phyloP scores from a whole-genome alignment of 345 rosid genomes.

The Aquilaria malaccensis region DNA sequence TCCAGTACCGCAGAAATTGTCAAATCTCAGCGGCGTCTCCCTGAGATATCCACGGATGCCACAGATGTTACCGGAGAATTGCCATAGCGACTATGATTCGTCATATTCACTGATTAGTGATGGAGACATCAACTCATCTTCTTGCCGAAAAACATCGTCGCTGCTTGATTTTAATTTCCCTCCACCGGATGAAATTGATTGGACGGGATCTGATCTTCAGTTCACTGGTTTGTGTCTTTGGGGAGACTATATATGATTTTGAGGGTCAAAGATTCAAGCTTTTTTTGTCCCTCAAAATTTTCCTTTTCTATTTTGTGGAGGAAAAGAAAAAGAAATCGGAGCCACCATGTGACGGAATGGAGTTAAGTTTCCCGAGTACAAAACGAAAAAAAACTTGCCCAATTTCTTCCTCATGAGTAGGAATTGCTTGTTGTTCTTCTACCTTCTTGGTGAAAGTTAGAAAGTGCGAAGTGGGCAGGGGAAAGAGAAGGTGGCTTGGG shows the following conservation, averaged over 20 bases:
- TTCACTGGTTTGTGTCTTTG: constrained; percentile 82
- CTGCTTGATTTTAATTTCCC: constrained; percentile 84
- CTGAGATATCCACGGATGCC: constrained; percentile 44
- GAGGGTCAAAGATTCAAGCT: constrained; percentile 7
- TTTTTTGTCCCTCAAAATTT: constrained; percentile 6
- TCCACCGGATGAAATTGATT: constrained; percentile 58
- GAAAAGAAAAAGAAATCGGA: not conserved
- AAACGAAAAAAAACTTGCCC: constrained; percentile 8
- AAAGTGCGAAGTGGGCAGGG: no score
- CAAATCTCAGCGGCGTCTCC: constrained; percentile 10
- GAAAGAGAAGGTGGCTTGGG: no score
- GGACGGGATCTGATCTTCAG: constrained; percentile 56
- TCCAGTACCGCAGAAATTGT: not conserved
- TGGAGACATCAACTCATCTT: constrained; percentile 27
- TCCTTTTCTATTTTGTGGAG: constrained; percentile 21
- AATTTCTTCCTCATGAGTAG: not conserved
- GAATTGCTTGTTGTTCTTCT: not conserved
- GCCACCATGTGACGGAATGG: constrained; percentile 20
- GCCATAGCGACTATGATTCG: constrained; percentile 82
- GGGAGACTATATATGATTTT: constrained; percentile 14
- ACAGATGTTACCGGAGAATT: constrained; percentile 58
- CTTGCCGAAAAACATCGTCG: constrained; percentile 32
- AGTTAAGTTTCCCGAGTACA: constrained; percentile 10
- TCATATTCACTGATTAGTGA: constrained; percentile 63
- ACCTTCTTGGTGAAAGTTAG: not conserved